phyloP scores from a whole-genome alignment of 2,329 filamentous ascomycete species.

The Colletotrichum sp. region DNA sequence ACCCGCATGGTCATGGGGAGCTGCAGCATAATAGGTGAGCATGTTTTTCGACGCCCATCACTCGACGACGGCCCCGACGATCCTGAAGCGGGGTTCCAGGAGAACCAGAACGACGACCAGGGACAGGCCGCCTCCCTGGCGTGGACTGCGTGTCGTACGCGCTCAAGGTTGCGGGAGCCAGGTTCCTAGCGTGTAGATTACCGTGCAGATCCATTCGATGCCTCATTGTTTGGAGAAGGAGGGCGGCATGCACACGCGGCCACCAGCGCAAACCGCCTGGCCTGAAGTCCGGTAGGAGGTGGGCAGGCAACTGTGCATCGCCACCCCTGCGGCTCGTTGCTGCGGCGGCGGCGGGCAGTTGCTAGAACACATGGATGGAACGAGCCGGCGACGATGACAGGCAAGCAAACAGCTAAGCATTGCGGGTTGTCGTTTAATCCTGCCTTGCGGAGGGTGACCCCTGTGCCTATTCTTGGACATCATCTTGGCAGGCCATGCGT shows the following conservation, averaged over 20 bases:
- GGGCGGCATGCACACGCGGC: not conserved
- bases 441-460: not conserved
- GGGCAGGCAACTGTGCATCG: not conserved
- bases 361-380: not conserved
- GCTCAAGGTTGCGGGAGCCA: not conserved
- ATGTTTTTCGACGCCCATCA: not conserved
- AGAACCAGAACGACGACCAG: not conserved
- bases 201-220: not conserved
- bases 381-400: not conserved
- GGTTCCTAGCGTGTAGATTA: not conserved
- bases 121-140: not conserved
- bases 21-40: not conserved
- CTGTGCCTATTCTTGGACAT: conserved; percentile 15
- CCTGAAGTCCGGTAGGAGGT: not conserved
- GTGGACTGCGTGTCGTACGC: not conserved
- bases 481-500: conserved; percentile 10
- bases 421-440: conserved; percentile 13
- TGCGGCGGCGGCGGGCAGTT: not conserved
- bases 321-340: not conserved
- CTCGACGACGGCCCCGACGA: not conserved
- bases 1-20: not conserved
- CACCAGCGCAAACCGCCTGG: not conserved
- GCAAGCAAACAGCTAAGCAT: conserved; percentile 9
- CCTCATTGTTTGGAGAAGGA: not conserved
- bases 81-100: not conserved